Base-by-base conservation (phyloP, 306 rosid genomes). In the Quercus alba region DNA sequence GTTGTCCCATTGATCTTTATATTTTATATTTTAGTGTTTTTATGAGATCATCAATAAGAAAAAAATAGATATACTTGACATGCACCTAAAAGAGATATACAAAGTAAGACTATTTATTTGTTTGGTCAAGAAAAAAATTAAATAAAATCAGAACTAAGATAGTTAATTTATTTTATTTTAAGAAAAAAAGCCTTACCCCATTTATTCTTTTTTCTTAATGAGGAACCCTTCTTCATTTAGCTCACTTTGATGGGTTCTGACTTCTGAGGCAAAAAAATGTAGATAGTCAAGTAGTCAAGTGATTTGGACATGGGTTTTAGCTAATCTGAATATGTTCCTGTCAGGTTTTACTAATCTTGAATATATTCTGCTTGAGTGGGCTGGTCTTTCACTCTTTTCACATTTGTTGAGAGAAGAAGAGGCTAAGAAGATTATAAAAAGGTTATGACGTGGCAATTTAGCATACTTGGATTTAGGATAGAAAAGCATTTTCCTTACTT, bases 391-490 rank as follows among this genome's bases (percentile, higher is more conserved):
- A 66, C 35, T 33, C n/a, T 11, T 30, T 28, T 31, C 23, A 1
- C 49, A 23, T 59, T 23, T 59, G 33, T 23, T 23, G 33, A 61
- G 28, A 25, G 1, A 11, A 66, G 5, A 33, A 66, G 21, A 33
- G 8, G 14, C 51, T 9, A 35, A 10, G 1, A 18, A 19, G 71
- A 18, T 66, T 30, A 2, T 1, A 5, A 33, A 18, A 19, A 49
- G 54, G 13, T 23, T 4, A 17, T 33, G 80, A 81, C 72, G 69
- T 78, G 82, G 84, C 82, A 67, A 35, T 73, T 46, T 25, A 12
- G 4, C 38, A n/a, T 4, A 4, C 17, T 25, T 20, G n/a, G 54
- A 75, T 56, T 72, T 68, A 6, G 70, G 91, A 87, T 85, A 80
- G 75, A 41, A 21, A 14, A 4, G 28, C 15, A 17, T 15, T 59